Conservation (phyloP, 1,284 basidiomycete species). For the Schizophyllum amplum region DNA sequence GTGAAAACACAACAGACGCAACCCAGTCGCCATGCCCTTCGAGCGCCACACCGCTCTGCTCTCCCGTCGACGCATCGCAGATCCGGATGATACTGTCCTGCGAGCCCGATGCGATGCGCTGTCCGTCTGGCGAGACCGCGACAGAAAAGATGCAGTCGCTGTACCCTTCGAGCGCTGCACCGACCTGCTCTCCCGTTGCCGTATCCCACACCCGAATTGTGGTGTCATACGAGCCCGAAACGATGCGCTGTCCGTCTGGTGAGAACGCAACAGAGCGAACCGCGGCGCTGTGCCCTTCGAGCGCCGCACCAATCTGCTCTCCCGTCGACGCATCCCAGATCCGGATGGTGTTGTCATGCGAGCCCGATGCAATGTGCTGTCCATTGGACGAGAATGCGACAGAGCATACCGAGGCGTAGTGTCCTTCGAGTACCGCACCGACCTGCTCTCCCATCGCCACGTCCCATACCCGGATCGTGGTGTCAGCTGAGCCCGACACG, state of each 20-base stretch:
- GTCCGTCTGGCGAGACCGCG: conserved; percentile 7
- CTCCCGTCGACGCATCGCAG: conserved; percentile 4
- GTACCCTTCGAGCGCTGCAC: background rate
- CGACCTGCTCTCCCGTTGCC: background rate
- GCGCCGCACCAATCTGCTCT: background rate
- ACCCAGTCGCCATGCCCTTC: conserved; percentile 1
- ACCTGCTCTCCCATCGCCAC: background rate
- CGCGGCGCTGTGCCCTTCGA: background rate
- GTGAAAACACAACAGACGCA: conserved; percentile 4
- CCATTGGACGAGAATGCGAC: conserved; percentile 14
- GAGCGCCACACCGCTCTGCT: background rate
- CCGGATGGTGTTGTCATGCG: conserved; percentile 9
- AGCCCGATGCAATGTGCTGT: conserved; percentile 9
- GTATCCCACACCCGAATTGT: conserved; percentile 1
- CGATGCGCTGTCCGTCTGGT: conserved; percentile 1
- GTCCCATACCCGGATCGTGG: conserved; percentile 1
- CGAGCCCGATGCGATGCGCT: conserved; percentile 5
- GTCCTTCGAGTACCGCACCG: background rate
- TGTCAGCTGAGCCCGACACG: conserved; percentile 1
- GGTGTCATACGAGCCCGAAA: conserved; percentile 1
- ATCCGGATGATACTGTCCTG: conserved; percentile 5
- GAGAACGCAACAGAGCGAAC: conserved; percentile 6
- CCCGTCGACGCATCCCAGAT: conserved; percentile 15
- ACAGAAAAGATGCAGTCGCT: conserved; percentile 1
- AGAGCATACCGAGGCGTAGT: background rate